Percentiles rank a stretch among this genome's conserved stretches.
Evolutionary conservation across 768 basidiomycete species (phyloP).

Genomic region (Rhodotorula diobovata): DNA sequence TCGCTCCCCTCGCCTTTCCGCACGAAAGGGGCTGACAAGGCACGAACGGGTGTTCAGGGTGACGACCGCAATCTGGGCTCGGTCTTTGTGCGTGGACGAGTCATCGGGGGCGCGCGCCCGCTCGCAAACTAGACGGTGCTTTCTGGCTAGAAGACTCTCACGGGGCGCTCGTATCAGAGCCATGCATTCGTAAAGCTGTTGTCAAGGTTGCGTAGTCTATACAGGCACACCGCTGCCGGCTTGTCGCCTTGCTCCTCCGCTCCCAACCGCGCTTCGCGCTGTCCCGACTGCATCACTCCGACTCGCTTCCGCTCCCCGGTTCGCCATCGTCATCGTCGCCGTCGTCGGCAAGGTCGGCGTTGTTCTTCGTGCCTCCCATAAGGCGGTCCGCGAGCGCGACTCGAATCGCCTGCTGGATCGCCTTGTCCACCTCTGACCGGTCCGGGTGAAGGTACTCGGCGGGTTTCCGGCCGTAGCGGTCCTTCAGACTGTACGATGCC

Average conservation of each 20-base stretch:
- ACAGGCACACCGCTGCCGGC: not conserved
- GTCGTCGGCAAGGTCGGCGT: slow-evolving; percentile 65
- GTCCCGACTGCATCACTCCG: not conserved
- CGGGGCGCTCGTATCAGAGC: not conserved
- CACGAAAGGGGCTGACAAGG: no score
- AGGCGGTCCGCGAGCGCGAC: slow-evolving; percentile 53
- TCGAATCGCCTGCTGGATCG: slow-evolving; percentile 50
- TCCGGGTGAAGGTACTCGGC: slow-evolving; percentile 57
- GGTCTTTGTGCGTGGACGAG: slow-evolving; percentile 76
- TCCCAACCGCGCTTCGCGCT: not conserved
- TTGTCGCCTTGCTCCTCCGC: no score
- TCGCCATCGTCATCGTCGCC: slow-evolving; percentile 50
- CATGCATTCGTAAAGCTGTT: not conserved
- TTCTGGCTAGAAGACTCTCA: no score
- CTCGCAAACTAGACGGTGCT: not conserved
- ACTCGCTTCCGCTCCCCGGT: slow-evolving; percentile 33
- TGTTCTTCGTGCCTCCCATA: slow-evolving; percentile 52
- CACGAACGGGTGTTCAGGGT: slow-evolving; percentile 29
- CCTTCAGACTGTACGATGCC: slow-evolving; percentile 62
- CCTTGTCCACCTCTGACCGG: slow-evolving; percentile 54
- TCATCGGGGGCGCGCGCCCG: slow-evolving; percentile 62
- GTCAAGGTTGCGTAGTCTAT: not conserved
- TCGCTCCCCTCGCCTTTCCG: not conserved
- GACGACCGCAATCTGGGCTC: slow-evolving; percentile 59
- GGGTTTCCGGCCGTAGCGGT: slow-evolving; percentile 62